phyloP scores from a whole-genome alignment of 148 eudicot genomes.

The Silene latifolia region DNA sequence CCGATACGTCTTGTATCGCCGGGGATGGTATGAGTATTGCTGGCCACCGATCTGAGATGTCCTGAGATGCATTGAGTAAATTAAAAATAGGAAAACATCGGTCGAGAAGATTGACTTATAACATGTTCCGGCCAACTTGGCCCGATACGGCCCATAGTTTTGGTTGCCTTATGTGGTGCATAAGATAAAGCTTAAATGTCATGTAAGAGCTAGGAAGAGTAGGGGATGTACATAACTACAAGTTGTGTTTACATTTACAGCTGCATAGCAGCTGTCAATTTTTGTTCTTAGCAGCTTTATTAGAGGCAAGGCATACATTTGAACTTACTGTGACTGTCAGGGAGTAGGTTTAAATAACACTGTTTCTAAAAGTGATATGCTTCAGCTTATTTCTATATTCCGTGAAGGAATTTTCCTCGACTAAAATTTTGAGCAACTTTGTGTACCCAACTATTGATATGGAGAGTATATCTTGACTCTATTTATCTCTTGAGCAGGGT shows the following conservation, averaged over 20 bases:
- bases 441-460: background rate
- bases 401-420: background rate
- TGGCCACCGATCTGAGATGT: too few relatives aligned
- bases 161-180: background rate
- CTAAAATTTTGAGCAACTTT: background rate
- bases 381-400: background rate
- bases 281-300: background rate
- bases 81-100: too few relatives aligned
- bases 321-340: background rate
- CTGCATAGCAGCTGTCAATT: background rate
- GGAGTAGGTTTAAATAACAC: background rate
- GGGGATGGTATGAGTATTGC: too few relatives aligned
- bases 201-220: background rate
- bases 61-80: too few relatives aligned
- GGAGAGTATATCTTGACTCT: slow-evolving; percentile 18
- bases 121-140: too few relatives aligned
- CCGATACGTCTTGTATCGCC: too few relatives aligned
- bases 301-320: background rate
- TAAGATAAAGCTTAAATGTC: background rate
- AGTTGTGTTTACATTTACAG: background rate
- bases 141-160: background rate
- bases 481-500: slow-evolving; percentile 57
- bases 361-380: background rate
- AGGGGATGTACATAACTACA: background rate
- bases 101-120: too few relatives aligned